A percentile compares a stretch with the other conserved stretches of the same genome.
Evolutionary conservation across 2,329 filamentous ascomycete species (phyloP).

Genomic region (Cadophora sp.): DNA sequence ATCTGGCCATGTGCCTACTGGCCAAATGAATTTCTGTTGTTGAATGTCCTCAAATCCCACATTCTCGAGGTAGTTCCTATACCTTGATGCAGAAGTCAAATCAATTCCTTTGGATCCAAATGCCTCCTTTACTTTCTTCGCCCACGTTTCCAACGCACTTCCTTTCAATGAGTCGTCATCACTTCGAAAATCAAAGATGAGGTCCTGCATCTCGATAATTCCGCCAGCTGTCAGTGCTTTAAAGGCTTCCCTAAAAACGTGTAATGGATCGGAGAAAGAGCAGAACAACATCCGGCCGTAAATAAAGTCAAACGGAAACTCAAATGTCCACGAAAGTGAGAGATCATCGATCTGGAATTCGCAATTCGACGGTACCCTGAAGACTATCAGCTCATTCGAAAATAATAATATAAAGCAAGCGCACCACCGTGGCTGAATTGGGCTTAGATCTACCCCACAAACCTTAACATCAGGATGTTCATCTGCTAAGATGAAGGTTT

Average conservation of each 20-base stretch:
- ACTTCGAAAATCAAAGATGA: constrained; percentile 17
- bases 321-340: constrained; percentile 14
- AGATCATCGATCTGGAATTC: constrained; percentile 15
- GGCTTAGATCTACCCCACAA: constrained; percentile 12
- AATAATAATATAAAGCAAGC: not conserved
- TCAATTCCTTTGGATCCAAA: constrained; percentile 13
- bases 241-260: constrained; percentile 13
- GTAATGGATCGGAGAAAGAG: constrained; percentile 14
- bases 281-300: constrained; percentile 16
- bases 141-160: constrained; percentile 1
- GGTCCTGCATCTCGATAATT: constrained; percentile 17
- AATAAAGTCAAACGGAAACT: constrained; percentile 15
- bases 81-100: constrained; percentile 15
- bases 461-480: constrained; percentile 2
- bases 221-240: constrained; percentile 14
- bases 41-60: constrained; percentile 12
- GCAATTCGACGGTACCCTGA: constrained; percentile 14
- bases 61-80: constrained; percentile 9
- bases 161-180: constrained; percentile 1
- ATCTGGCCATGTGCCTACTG: not conserved
- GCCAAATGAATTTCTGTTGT: constrained; percentile 8
- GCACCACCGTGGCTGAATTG: not conserved
- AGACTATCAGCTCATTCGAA: constrained; percentile 9
- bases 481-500: constrained; percentile 8
- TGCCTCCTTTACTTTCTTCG: constrained; percentile 11